Evolutionary conservation across 345 rosid genomes (phyloP).

Genomic region (Gossypium arboreum): DNA sequence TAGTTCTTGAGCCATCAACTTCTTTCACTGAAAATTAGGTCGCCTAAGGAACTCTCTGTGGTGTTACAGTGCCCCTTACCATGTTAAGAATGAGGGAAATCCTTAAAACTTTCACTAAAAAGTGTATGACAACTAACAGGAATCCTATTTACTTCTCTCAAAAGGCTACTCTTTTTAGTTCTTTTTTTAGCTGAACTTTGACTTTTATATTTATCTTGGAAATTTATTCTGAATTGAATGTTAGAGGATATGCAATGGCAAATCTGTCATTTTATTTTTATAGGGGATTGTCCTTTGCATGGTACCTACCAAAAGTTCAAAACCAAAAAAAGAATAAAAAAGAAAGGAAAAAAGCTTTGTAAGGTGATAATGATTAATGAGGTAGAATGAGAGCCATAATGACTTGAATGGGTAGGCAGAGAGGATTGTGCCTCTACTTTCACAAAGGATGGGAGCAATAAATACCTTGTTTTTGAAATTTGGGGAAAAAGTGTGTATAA

Average conservation of each 20-base stretch:
- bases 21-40: constrained; percentile 61
- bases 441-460: constrained; percentile 24
- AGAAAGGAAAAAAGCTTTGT: constrained; percentile 1
- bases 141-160: constrained; percentile 33
- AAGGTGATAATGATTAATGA: constrained; percentile 25
- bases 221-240: constrained; percentile 14
- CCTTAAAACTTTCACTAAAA: constrained; percentile 33
- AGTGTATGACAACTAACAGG: constrained; percentile 40
- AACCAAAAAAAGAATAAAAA: not conserved
- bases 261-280: constrained; percentile 21
- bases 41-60: constrained; percentile 11
- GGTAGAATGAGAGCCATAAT: constrained; percentile 28
- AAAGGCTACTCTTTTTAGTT: constrained; percentile 19
- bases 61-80: constrained; percentile 32
- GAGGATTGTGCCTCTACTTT: constrained; percentile 31
- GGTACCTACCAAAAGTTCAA: not conserved
- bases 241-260: constrained; percentile 21
- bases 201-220: not conserved
- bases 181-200: constrained; percentile 12
- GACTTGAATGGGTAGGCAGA: constrained; percentile 25
- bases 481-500: constrained; percentile 10
- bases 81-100: constrained; percentile 21
- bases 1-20: constrained; percentile 64
- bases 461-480: constrained; percentile 22
- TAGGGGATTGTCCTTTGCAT: not conserved